Percentiles rank a stretch among this genome's conserved stretches.
Conservation (phyloP, 73 alveolate species). For the Loxodes magnus region DNA sequence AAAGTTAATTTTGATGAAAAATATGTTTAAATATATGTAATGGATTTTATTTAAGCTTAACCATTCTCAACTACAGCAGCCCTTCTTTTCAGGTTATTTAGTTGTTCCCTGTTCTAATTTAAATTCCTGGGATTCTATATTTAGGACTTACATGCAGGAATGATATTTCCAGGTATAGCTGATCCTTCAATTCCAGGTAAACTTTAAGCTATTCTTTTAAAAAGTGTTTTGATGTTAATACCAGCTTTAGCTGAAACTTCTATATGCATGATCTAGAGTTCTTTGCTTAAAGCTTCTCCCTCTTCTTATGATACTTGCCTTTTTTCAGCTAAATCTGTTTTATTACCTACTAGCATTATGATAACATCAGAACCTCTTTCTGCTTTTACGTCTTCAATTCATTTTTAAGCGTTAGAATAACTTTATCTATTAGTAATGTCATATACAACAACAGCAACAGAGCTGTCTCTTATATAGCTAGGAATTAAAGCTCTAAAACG, state of each 20-base stretch:
- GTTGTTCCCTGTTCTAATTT: too few relatives aligned
- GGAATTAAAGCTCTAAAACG: slow-evolving; percentile 61
- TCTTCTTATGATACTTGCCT: slow-evolving; percentile 46
- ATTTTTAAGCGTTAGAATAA: slow-evolving; percentile 51
- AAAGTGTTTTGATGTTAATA: slow-evolving; percentile 22
- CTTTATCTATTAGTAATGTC: slow-evolving; percentile 47
- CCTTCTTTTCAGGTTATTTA: too few relatives aligned
- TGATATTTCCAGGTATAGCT: too few relatives aligned
- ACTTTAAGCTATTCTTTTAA: slow-evolving; percentile 11
- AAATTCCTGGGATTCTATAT: too few relatives aligned
- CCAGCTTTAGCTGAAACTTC: slow-evolving; percentile 57
- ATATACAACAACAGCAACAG: slow-evolving; percentile 58
- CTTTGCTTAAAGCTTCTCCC: slow-evolving; percentile 20
- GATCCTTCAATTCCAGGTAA: too few relatives aligned
- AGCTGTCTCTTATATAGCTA: slow-evolving; percentile 57
- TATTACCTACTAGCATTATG: slow-evolving; percentile 81
- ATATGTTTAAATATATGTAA: too few relatives aligned
- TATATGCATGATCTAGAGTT: slow-evolving; percentile 24
- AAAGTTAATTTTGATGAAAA: too few relatives aligned
- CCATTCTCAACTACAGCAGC: too few relatives aligned
- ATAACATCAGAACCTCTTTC: slow-evolving; percentile 85
- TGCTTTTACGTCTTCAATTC: slow-evolving; percentile 74
- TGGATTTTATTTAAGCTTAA: too few relatives aligned
- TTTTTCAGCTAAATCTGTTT: slow-evolving; percentile 62
- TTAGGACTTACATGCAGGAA: too few relatives aligned